Conservation (phyloP, 257 asterid genomes). For the Penstemon eatonii region DNA sequence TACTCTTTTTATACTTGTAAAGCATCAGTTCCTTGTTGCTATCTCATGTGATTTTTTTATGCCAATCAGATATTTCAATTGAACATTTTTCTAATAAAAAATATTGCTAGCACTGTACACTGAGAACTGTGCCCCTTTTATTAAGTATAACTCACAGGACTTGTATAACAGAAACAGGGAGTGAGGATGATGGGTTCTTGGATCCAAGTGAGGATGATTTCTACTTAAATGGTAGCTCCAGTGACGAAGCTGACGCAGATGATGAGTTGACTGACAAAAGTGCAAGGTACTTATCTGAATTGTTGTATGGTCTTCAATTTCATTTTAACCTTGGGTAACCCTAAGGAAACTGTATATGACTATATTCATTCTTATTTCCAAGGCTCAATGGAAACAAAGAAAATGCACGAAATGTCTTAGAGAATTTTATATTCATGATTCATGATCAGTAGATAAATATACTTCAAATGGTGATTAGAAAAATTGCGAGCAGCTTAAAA, state of each 20-base stretch:
- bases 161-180: conserved; percentile 80
- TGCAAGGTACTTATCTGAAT: conserved; percentile 51
- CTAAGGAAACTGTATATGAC: background rate
- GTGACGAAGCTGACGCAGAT: conserved; percentile 93
- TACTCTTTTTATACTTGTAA: background rate
- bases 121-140: background rate
- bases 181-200: conserved; percentile 92
- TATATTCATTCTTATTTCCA: background rate
- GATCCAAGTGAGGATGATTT: conserved; percentile 90
- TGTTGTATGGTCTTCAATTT: background rate
- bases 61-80: too few relatives aligned
- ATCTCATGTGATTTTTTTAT: background rate
- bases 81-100: background rate
- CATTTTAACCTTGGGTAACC: background rate
- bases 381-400: background rate
- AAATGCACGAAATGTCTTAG: background rate
- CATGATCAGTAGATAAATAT: background rate
- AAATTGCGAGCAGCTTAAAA: background rate
- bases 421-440: background rate
- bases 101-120: background rate
- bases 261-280: conserved; percentile 88
- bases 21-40: background rate
- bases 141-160: conserved; percentile 21
- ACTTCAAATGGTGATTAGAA: background rate
- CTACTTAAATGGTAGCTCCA: conserved; percentile 84